phyloP scores from a whole-genome alignment of 1,139 yeast species.

The Arxiozyma bovina region DNA sequence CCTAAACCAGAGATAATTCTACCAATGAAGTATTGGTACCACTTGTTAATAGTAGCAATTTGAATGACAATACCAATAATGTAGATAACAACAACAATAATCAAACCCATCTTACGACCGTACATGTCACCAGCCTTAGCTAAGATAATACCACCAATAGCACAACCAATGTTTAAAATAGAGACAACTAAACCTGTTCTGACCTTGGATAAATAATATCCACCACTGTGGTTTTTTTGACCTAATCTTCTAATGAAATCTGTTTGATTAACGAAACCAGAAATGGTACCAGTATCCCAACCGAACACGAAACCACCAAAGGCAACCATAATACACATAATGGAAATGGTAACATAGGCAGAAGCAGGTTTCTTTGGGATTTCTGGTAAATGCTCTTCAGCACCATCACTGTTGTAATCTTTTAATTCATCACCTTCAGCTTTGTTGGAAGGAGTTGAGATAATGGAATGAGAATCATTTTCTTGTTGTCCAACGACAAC shows the following conservation, averaged over 20 bases:
- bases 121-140: conserved; percentile 12
- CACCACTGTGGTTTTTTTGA: conserved; percentile 7
- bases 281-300: conserved; percentile 16
- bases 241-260: conserved; percentile 14
- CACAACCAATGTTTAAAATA: conserved; percentile 14
- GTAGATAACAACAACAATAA: conserved; percentile 44
- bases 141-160: conserved; percentile 11
- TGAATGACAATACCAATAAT: conserved; percentile 56
- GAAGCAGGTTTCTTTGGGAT: conserved; percentile 18
- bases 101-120: conserved; percentile 11
- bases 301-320: conserved; percentile 16
- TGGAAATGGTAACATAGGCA: conserved; percentile 42
- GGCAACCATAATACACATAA: conserved; percentile 13
- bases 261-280: conserved; percentile 12
- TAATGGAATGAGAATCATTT: conserved; percentile 11
- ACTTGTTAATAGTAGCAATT: conserved; percentile 43
- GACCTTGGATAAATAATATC: conserved; percentile 10
- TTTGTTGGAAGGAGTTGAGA: conserved; percentile 20
- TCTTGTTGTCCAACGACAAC: neutral
- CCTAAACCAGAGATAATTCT: conserved; percentile 10
- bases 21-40: conserved; percentile 48
- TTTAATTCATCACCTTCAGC: conserved; percentile 15
- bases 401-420: conserved; percentile 11
- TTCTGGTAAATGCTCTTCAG: conserved; percentile 8
- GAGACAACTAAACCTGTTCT: conserved; percentile 14